A percentile compares a stretch with the other conserved stretches of the same genome.
Evolutionary conservation across 2,329 filamentous ascomycete species (phyloP).

Genomic region (Colletotrichum trifolii): DNA sequence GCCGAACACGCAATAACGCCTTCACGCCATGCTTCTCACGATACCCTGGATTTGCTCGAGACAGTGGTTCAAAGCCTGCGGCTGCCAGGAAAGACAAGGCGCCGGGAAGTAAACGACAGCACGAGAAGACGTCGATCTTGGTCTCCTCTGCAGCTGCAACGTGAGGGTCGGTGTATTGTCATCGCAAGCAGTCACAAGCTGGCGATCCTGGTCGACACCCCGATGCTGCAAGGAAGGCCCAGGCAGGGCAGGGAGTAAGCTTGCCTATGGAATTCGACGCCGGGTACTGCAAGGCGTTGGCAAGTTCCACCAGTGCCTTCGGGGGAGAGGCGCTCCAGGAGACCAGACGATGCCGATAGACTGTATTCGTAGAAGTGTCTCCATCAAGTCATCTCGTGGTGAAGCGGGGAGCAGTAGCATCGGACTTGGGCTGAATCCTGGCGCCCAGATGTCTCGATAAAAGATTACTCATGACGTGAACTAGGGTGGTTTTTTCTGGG

Average conservation of each 20-base stretch:
- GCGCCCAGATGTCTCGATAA: background rate
- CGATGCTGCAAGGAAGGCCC: constrained; percentile 11
- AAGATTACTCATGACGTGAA: constrained; percentile 22
- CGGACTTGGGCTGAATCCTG: constrained; percentile 6
- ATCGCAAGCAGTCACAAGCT: too few species aligned
- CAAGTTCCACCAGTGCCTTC: constrained; percentile 12
- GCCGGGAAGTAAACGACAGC: too few species aligned
- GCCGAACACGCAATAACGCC: too few species aligned
- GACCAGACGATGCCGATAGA: background rate
- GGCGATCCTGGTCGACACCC: constrained; percentile 4
- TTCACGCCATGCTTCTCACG: too few species aligned
- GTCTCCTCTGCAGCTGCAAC: too few species aligned
- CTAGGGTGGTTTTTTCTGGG: constrained; percentile 12
- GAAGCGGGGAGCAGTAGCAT: background rate
- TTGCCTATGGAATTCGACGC: too few species aligned
- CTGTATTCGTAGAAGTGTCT: background rate
- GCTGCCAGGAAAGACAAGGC: too few species aligned
- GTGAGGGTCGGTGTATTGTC: too few species aligned
- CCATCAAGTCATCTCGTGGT: constrained; percentile 8
- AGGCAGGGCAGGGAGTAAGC: background rate
- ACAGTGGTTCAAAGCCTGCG: too few species aligned
- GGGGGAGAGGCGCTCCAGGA: constrained; percentile 20
- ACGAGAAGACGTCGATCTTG: too few species aligned
- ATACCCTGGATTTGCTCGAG: too few species aligned
- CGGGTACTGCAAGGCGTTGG: constrained; percentile 16